Conservation (phyloP, 345 rosid genomes). For the Bruguiera sexangula region DNA sequence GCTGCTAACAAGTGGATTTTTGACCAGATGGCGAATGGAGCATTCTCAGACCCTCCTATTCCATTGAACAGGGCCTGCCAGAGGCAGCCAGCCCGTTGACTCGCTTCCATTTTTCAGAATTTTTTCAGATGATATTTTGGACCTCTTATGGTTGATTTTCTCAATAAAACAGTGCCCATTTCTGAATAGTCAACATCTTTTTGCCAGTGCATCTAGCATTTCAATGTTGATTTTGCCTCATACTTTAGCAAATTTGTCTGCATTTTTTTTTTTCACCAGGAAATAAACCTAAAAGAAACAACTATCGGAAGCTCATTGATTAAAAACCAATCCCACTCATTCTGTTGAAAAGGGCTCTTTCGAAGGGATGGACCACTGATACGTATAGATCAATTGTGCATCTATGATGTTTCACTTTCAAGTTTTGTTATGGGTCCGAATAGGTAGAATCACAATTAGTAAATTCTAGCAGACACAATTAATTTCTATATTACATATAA, state of each 20-base stretch:
- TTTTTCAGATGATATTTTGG: too few species aligned
- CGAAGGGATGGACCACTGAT: slow-evolving; percentile 8
- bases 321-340: too few species aligned
- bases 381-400: not conserved
- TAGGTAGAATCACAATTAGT: too few species aligned
- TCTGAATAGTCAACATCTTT: not conserved
- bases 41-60: slow-evolving; percentile 38
- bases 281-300: too few species aligned
- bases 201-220: not conserved
- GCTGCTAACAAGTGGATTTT: slow-evolving; percentile 44
- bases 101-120: not conserved
- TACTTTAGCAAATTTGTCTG: not conserved
- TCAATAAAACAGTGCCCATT: too few species aligned
- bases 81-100: slow-evolving; percentile 8
- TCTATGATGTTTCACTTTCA: not conserved
- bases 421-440: too few species aligned
- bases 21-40: slow-evolving; percentile 29
- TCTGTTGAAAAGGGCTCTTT: not conserved
- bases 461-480: too few species aligned
- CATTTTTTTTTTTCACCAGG: too few species aligned
- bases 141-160: too few species aligned
- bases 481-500: too few species aligned
- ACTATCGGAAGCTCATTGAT: too few species aligned
- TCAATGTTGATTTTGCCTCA: not conserved
- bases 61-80: slow-evolving; percentile 45